These are phyloP conservation scores for Leptographium radiaticola DNA, from an alignment of 2,329 filamentous ascomycete species.

Conservation along the genomic window DNA sequence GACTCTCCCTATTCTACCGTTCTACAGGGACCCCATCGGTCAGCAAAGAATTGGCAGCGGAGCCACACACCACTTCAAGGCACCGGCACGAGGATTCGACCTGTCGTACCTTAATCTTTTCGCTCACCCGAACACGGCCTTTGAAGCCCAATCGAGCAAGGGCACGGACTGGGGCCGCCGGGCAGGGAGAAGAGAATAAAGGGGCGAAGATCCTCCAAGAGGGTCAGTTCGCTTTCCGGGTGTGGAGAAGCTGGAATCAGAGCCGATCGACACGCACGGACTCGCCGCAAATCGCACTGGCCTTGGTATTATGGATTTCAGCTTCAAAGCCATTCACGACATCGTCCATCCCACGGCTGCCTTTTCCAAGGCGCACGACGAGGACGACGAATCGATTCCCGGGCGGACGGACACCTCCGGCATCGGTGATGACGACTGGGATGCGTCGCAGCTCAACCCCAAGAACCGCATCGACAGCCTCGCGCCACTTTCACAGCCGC, in stretches of 20 bases:
- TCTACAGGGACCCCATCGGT: neutral
- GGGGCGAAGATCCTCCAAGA: neutral
- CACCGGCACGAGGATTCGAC: neutral
- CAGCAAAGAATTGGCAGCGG: neutral
- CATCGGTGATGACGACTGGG: constrained; percentile 23
- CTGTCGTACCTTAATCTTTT: neutral
- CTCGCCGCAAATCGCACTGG: neutral
- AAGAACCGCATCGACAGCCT: constrained; percentile 49
- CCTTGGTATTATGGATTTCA: constrained; percentile 35
- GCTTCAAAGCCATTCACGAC: constrained; percentile 36
- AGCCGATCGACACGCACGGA: too few species aligned
- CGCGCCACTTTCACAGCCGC: constrained; percentile 25
- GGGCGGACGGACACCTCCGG: neutral
- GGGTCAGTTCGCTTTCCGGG: neutral
- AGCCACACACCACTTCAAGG: neutral
- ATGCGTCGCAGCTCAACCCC: constrained; percentile 39
- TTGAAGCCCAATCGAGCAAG: too few species aligned
- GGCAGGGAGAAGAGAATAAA: neutral
- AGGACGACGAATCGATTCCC: neutral
- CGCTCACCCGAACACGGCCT: neutral
- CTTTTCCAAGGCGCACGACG: constrained; percentile 19
- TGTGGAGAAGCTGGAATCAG: too few species aligned
- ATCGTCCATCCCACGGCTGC: constrained; percentile 46
- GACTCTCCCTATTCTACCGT: too few species aligned
- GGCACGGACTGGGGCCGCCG: neutral